A percentile compares a stretch with the other conserved stretches of the same genome.
Conservation (phyloP, 805 yeast genomes). For the Debaryomyces hansenii region DNA sequence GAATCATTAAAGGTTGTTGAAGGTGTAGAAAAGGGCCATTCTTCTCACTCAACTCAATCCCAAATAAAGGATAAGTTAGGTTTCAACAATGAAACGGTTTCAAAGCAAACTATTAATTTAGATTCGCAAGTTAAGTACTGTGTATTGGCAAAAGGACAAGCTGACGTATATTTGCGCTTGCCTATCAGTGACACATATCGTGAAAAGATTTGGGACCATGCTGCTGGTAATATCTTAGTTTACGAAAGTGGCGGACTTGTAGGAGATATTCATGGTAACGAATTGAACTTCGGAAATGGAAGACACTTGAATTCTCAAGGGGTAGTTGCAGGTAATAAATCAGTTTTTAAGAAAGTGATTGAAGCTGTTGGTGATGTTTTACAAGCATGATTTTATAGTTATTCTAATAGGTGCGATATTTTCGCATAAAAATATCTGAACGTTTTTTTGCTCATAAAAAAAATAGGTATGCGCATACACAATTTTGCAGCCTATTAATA, state of each 20-base stretch:
- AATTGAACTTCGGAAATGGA: slow-evolving; percentile 82
- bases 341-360: slow-evolving; percentile 51
- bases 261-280: slow-evolving; percentile 73
- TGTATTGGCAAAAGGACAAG: slow-evolving; percentile 84
- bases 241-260: slow-evolving; percentile 91
- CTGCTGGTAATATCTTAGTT: slow-evolving; percentile 87
- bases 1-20: slow-evolving; percentile 71
- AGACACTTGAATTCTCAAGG: slow-evolving; percentile 83
- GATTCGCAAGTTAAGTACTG: slow-evolving; percentile 98
- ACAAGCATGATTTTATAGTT: background rate
- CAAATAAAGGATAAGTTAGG: slow-evolving; percentile 64
- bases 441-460: background rate
- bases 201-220: slow-evolving; percentile 99
- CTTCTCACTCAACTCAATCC: slow-evolving; percentile 84
- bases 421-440: background rate
- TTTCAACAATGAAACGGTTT: slow-evolving; percentile 49
- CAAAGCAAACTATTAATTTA: slow-evolving; percentile 66
- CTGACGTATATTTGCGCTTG: slow-evolving; percentile 86
- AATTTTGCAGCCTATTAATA: slow-evolving; percentile 1
- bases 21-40: slow-evolving; percentile 94
- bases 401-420: background rate
- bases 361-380: slow-evolving; percentile 41
- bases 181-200: slow-evolving; percentile 76
- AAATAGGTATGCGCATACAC: background rate
- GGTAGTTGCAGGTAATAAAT: slow-evolving; percentile 76